Conservation (phyloP, 495 filamentous ascomycete genomes). For the Hypoxylon fuscum region DNA sequence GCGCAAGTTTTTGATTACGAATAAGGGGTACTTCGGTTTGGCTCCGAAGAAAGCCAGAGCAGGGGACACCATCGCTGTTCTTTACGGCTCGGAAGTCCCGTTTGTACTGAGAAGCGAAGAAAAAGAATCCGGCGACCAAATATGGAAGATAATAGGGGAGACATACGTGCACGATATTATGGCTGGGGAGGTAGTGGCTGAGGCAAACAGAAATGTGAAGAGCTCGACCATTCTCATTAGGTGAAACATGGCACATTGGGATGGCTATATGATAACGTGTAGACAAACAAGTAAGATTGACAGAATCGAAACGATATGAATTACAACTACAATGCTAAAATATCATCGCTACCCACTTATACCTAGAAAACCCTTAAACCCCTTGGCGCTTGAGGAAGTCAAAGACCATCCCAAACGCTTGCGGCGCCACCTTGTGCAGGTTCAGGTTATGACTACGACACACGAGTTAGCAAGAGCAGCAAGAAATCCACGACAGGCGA, state of each 20-base stretch:
- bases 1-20: background rate
- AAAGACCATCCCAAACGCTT: conserved; percentile 35
- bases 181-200: conserved; percentile 20
- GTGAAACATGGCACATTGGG: no score
- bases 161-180: conserved; percentile 34
- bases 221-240: background rate
- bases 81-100: conserved; percentile 11
- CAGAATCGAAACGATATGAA: background rate
- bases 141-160: conserved; percentile 18
- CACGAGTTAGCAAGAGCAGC: background rate
- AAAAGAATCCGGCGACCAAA: background rate
- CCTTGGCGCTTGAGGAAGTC: conserved; percentile 29
- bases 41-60: conserved; percentile 1
- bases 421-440: conserved; percentile 40
- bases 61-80: conserved; percentile 21
- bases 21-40: conserved; percentile 12
- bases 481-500: background rate
- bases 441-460: conserved; percentile 37
- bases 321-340: background rate
- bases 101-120: conserved; percentile 21
- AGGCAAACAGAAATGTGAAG: background rate
- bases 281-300: no score
- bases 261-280: no score
- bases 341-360: background rate
- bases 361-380: conserved; percentile 9